phyloP scores from a whole-genome alignment of 2,329 filamentous ascomycete genomes.

The Penicillium sp. region DNA sequence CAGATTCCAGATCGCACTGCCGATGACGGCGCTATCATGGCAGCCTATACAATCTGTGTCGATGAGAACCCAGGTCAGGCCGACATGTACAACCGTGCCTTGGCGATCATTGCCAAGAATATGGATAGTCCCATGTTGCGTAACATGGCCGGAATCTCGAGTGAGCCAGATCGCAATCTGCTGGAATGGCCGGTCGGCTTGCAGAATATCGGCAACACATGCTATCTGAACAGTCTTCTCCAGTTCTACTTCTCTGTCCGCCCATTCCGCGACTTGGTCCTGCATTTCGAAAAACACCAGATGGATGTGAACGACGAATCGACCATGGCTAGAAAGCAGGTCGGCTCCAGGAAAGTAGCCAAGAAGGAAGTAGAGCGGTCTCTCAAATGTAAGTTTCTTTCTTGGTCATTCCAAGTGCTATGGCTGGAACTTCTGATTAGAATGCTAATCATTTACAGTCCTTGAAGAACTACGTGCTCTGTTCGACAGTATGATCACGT shows the following conservation, averaged over 20 bases:
- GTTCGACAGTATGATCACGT: conserved; percentile 70
- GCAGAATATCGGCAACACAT: conserved; percentile 94
- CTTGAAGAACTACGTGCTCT: conserved; percentile 70
- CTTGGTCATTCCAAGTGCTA: background rate
- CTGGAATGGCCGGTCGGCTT: conserved; percentile 77
- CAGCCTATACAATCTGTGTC: conserved; percentile 50
- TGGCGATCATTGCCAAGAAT: conserved; percentile 49
- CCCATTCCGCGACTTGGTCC: conserved; percentile 75
- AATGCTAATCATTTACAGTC: conserved; percentile 52
- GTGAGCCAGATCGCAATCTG: conserved; percentile 35
- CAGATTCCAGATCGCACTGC: conserved; percentile 55
- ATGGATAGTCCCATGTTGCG: conserved; percentile 42
- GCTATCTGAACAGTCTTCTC: conserved; percentile 93
- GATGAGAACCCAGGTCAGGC: conserved; percentile 49
- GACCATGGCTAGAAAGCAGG: conserved; percentile 65
- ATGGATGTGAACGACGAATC: conserved; percentile 65
- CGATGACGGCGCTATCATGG: conserved; percentile 53
- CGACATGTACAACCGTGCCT: conserved; percentile 50
- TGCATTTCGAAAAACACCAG: conserved; percentile 71
- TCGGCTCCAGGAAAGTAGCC: conserved; percentile 71
- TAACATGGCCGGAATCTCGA: conserved; percentile 33
- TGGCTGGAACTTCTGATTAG: background rate
- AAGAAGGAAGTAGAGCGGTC: conserved; percentile 60
- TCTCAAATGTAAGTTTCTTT: conserved; percentile 67
- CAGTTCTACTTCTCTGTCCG: conserved; percentile 93